These are phyloP conservation scores for Trichoderma parareesei DNA, from an alignment of 495 filamentous ascomycete species.

Conservation along the genomic window DNA sequence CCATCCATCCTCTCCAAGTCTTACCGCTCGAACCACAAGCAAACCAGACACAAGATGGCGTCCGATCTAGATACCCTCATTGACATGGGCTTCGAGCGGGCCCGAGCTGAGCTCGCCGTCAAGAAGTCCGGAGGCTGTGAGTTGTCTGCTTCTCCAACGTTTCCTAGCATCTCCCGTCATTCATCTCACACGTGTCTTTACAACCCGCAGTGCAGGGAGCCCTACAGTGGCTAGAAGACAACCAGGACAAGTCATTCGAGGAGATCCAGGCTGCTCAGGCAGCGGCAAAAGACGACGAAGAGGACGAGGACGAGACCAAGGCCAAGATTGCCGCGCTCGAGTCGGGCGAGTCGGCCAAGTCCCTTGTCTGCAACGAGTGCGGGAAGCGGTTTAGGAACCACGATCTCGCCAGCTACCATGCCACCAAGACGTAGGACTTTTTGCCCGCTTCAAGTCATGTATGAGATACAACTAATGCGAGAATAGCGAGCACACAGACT, in stretches of 20 bases:
- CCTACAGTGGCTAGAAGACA: slow-evolving; percentile 87
- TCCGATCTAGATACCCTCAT: slow-evolving; percentile 71
- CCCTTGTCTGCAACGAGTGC: slow-evolving; percentile 77
- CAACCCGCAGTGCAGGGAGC: slow-evolving; percentile 65
- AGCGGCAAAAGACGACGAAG: slow-evolving; percentile 19
- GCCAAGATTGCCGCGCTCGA: slow-evolving; percentile 46
- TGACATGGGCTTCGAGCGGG: slow-evolving; percentile 91
- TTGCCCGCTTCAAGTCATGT: not conserved
- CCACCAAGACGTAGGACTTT: slow-evolving; percentile 62
- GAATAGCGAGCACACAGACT: slow-evolving; percentile 71
- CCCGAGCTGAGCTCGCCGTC: slow-evolving; percentile 71
- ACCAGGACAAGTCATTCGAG: slow-evolving; percentile 73
- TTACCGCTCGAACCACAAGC: slow-evolving; percentile 40
- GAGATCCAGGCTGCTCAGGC: slow-evolving; percentile 50
- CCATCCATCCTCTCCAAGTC: slow-evolving; percentile 5
- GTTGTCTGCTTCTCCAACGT: slow-evolving; percentile 21
- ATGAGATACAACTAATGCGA: not conserved
- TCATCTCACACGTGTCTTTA: slow-evolving; percentile 16
- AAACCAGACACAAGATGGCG: not conserved
- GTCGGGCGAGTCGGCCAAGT: slow-evolving; percentile 49
- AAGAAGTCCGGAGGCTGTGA: slow-evolving; percentile 67
- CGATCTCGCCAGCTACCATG: slow-evolving; percentile 82
- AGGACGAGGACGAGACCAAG: slow-evolving; percentile 46
- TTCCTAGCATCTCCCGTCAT: slow-evolving; percentile 12
- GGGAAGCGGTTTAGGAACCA: slow-evolving; percentile 79